Conservation (phyloP, 805 yeast species). For the Barnettozyma sp. region DNA sequence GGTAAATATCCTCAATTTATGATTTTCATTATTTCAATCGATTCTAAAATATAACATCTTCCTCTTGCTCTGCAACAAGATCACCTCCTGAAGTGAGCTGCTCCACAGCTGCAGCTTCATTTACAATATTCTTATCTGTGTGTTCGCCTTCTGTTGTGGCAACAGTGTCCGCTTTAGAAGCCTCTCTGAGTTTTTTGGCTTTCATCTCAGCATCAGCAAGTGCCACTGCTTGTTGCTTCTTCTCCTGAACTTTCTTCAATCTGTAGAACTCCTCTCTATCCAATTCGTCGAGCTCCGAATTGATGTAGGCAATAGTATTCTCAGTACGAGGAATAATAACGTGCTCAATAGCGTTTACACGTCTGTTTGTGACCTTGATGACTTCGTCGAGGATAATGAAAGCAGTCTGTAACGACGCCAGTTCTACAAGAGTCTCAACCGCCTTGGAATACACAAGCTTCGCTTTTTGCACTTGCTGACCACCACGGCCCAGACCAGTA, state of each 20-base stretch:
- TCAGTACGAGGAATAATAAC: conserved; percentile 97
- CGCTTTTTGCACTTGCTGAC: conserved; percentile 95
- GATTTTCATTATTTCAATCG: neutral
- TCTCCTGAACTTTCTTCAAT: conserved; percentile 69
- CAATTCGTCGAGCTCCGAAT: conserved; percentile 92
- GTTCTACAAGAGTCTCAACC: conserved; percentile 92
- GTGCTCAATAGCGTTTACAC: conserved; percentile 98
- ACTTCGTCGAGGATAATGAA: conserved; percentile 95
- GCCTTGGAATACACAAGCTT: conserved; percentile 89
- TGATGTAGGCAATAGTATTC: conserved; percentile 86
- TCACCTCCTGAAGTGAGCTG: conserved; percentile 15
- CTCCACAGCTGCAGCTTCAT: conserved; percentile 9
- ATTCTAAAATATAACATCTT: conserved; percentile 37
- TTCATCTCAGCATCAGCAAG: conserved; percentile 26
- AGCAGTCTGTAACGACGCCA: conserved; percentile 95
- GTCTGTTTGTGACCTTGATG: conserved; percentile 93
- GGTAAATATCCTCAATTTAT: neutral
- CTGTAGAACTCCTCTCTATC: conserved; percentile 98
- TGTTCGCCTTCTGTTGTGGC: conserved; percentile 15
- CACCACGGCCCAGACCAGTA: conserved; percentile 98
- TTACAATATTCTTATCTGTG: conserved; percentile 12
- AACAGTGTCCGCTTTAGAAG: conserved; percentile 25
- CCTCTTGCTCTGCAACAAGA: conserved; percentile 35
- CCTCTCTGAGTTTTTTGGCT: conserved; percentile 25
- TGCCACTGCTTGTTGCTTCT: conserved; percentile 24